Conservation (phyloP, 345 rosid species). For the Adansonia digitata region DNA sequence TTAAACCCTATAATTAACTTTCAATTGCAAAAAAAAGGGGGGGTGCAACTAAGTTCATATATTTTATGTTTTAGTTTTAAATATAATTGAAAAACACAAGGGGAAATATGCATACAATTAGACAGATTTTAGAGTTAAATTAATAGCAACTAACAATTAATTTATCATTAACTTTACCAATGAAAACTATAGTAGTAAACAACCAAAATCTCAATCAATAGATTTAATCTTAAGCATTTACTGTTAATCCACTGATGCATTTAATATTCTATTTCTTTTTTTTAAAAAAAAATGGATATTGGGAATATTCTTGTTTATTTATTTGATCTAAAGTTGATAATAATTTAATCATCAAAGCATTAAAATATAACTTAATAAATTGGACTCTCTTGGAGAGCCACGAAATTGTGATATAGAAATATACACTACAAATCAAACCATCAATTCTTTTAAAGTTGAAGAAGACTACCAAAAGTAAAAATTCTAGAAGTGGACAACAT, state of each 20-base stretch:
- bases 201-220: too few species aligned
- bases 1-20: too few species aligned
- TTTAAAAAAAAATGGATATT: background rate
- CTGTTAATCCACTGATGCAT: background rate
- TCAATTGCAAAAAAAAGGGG: background rate
- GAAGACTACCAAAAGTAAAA: background rate
- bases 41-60: background rate
- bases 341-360: background rate
- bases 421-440: background rate
- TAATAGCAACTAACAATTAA: too few species aligned
- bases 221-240: too few species aligned
- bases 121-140: too few species aligned
- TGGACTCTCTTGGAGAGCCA: background rate
- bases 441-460: background rate
- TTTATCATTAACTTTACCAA: too few species aligned
- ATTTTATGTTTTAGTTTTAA: too few species aligned
- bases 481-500: background rate
- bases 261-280: background rate
- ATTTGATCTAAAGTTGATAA: background rate
- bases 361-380: background rate
- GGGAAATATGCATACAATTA: too few species aligned
- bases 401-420: background rate
- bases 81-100: too few species aligned
- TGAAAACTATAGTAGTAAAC: too few species aligned
- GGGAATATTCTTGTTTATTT: background rate